These are phyloP conservation scores for Fraxinus sp. DNA, from an alignment of 305 asterid genomes.

Conservation along the genomic window DNA sequence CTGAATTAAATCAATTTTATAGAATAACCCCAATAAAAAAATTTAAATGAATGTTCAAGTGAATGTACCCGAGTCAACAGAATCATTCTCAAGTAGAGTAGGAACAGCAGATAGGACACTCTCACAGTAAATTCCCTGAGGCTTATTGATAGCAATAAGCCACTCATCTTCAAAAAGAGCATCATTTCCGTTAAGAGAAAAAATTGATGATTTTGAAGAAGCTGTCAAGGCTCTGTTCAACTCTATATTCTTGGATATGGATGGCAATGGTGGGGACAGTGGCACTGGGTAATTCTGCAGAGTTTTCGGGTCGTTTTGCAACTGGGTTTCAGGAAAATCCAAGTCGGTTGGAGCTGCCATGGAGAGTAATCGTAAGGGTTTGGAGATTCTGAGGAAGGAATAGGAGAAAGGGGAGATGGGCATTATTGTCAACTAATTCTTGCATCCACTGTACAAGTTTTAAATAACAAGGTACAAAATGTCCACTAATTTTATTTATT, in stretches of 20 bases:
- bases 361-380: conserved; percentile 27
- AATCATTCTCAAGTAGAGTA: conserved; percentile 34
- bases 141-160: conserved; percentile 84
- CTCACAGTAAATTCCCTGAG: conserved; percentile 84
- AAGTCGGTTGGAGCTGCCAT: conserved; percentile 47
- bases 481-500: too few relatives aligned
- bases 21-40: not conserved
- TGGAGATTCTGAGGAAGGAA: conserved; percentile 21
- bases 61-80: conserved; percentile 39
- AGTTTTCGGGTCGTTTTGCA: conserved; percentile 19
- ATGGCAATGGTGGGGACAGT: conserved; percentile 70
- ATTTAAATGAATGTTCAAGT: not conserved
- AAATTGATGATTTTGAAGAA: conserved; percentile 67
- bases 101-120: conserved; percentile 52
- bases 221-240: conserved; percentile 73
- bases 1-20: not conserved
- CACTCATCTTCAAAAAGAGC: conserved; percentile 78
- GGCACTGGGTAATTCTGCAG: conserved; percentile 60
- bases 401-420: conserved; percentile 20
- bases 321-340: conserved; percentile 23
- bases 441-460: not conserved
- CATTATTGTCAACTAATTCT: conserved; percentile 17
- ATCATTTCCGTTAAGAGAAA: conserved; percentile 56
- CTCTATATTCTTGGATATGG: conserved; percentile 67
- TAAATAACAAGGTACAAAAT: not conserved